Evolutionary conservation across 2,329 filamentous ascomycete species (phyloP), one percentile per base, ranked within the genome.

Genomic region (Fusarium sp.): DNA sequence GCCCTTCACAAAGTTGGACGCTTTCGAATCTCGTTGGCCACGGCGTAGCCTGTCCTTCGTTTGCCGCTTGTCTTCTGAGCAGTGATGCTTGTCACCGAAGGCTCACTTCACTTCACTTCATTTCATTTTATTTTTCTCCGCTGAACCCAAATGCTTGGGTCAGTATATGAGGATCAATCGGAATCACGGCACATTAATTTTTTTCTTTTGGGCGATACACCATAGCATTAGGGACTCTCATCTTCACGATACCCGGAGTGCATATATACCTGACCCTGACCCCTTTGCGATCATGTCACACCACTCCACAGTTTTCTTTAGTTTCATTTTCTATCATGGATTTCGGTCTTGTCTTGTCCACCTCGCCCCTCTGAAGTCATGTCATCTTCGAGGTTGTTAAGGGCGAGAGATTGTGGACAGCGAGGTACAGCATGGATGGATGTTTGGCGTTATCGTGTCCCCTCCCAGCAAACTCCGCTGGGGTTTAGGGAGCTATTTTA

Each of bases 241-340:
- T 79, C 70, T 80, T 74, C 73, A 80, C 80, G 82, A 83, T 83
- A 83, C 82, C 82, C 82, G 81, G 82, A 83, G 81, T 81, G 81
- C 81, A 80, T 75, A 79, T 73, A 77, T 77, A 79, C 77, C 73
- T 79, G 76, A 77, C 77, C 78, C 73, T 79, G 76, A 77, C 78
- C 76, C 76, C 75, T 63, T 69, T 74, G 77, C 78, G 74, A 79
- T 78, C 74, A 79, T 74, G 79, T 81, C 80, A 81, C 79, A 82
- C 81, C 82, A 83, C 82, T 82, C 82, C 79, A 79, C 76, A 58
- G 56, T 73, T 80, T 79, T 75, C 71, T 36, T 28, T 73, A 28
- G 22, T 70, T 72, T 58, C 30, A 77, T 77, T 60, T 51, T 70
- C 66, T 62, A 15, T 65, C 45, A 42, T 38, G 56, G 45, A 56